Conservation (phyloP, 495 filamentous ascomycete genomes). For the Aspergillus campestris region DNA sequence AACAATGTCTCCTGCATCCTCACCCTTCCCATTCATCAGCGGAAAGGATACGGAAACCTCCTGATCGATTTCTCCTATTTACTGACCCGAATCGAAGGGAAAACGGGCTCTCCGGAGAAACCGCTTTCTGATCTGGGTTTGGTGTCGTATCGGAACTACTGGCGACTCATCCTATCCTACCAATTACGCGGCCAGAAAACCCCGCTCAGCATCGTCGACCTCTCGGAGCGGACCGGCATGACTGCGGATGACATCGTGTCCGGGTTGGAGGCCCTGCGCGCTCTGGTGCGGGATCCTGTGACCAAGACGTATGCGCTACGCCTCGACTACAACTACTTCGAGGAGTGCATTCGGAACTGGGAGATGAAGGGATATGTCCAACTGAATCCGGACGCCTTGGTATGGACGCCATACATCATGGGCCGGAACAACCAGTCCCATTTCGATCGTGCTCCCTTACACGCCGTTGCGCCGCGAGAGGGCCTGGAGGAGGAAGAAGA, state of each 20-base stretch:
- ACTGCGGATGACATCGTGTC: constrained; percentile 95
- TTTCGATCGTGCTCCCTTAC: constrained; percentile 76
- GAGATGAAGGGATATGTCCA: constrained; percentile 79
- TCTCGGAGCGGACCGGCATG: constrained; percentile 89
- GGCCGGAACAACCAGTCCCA: constrained; percentile 74
- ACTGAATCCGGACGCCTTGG: constrained; percentile 69
- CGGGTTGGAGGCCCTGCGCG: constrained; percentile 79
- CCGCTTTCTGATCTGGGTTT: constrained; percentile 96
- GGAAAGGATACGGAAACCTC: constrained; percentile 93
- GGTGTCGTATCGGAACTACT: constrained; percentile 95
- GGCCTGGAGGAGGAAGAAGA: constrained; percentile 57
- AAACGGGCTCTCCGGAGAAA: constrained; percentile 95
- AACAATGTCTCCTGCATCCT: constrained; percentile 98
- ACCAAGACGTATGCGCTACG: constrained; percentile 84
- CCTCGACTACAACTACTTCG: constrained; percentile 71
- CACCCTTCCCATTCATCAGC: constrained; percentile 89
- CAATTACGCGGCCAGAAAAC: constrained; percentile 58
- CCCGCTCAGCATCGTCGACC: constrained; percentile 63
- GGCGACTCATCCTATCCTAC: constrained; percentile 82
- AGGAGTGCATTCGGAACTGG: constrained; percentile 77
- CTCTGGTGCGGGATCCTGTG: constrained; percentile 79
- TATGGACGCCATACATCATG: constrained; percentile 99
- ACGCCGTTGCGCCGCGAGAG: constrained; percentile 78
- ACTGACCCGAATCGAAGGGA: constrained; percentile 83
- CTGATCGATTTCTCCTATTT: constrained; percentile 98